Percentiles rank a stretch among this genome's conserved stretches.
phyloP scores from a whole-genome alignment of 129 eudicot species.

The Glebionis coronaria region DNA sequence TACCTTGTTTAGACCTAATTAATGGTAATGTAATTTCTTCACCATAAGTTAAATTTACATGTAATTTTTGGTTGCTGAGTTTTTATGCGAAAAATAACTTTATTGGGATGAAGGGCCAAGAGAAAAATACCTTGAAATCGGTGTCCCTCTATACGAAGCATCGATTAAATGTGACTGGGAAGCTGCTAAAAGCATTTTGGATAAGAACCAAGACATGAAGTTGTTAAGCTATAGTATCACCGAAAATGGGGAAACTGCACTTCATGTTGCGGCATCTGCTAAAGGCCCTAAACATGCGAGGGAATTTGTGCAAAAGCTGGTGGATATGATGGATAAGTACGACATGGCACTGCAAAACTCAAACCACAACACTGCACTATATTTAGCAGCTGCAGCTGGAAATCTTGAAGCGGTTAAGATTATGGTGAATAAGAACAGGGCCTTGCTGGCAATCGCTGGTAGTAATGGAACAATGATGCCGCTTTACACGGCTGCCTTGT shows the following conservation, averaged over 20 bases:
- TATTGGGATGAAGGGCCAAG: neutral
- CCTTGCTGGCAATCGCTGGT: constrained; percentile 21
- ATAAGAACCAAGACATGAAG: neutral
- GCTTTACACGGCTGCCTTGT: constrained; percentile 36
- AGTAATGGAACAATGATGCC: constrained; percentile 21
- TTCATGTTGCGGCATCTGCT: constrained; percentile 45
- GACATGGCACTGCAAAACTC: constrained; percentile 34
- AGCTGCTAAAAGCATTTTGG: constrained; percentile 26
- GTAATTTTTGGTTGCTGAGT: no score
- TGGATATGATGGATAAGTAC: constrained; percentile 20
- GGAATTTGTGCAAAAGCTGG: constrained; percentile 31
- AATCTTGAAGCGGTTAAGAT: constrained; percentile 19
- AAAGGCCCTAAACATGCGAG: constrained; percentile 17
- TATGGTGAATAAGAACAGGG: constrained; percentile 21
- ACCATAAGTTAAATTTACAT: no score
- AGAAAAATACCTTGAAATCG: constrained; percentile 11
- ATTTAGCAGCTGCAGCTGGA: constrained; percentile 41
- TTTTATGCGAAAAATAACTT: no score
- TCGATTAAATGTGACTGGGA: constrained; percentile 40
- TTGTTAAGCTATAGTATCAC: constrained; percentile 29
- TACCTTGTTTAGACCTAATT: no score
- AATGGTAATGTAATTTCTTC: no score
- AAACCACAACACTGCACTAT: constrained; percentile 34
- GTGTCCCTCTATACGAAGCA: constrained; percentile 32
- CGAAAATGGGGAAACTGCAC: constrained; percentile 40